Conservation (phyloP, 805 yeast species). For the Candida verbasci region DNA sequence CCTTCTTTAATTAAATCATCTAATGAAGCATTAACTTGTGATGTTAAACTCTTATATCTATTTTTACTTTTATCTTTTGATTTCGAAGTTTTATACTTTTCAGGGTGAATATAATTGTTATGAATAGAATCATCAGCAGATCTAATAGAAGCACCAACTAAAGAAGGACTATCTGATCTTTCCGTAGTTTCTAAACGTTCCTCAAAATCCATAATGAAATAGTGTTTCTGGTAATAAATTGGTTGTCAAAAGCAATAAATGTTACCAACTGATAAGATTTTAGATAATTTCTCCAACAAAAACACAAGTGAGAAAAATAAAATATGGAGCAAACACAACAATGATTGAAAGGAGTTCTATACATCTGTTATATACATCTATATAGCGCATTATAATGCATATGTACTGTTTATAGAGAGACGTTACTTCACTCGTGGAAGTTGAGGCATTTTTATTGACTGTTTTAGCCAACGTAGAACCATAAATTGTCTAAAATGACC, state of each 20-base stretch:
- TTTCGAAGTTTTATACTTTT: conserved; percentile 20
- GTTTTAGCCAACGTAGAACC: too few species aligned
- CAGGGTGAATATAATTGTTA: conserved; percentile 43
- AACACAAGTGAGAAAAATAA: neutral
- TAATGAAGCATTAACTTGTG: conserved; percentile 45
- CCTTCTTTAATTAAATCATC: conserved; percentile 48
- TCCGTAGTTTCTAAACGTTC: conserved; percentile 51
- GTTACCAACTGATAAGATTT: neutral
- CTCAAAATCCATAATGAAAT: conserved; percentile 43
- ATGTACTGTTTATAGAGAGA: too few species aligned
- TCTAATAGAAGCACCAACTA: conserved; percentile 50
- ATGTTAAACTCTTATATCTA: conserved; percentile 1
- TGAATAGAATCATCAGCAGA: conserved; percentile 44
- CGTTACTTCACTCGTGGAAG: too few species aligned
- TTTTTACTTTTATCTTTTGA: neutral
- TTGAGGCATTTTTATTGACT: too few species aligned
- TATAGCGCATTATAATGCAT: too few species aligned
- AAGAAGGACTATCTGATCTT: conserved; percentile 43
- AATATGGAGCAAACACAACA: neutral
- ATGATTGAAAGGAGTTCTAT: neutral
- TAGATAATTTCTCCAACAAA: neutral
- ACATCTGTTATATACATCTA: too few species aligned
- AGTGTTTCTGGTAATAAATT: too few species aligned
- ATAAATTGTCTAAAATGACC: too few species aligned
- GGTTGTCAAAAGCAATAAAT: too few species aligned